These are phyloP conservation scores for Talaromyces trachyspermus DNA, from an alignment of 495 filamentous ascomycete genomes.

Conservation along the genomic window DNA sequence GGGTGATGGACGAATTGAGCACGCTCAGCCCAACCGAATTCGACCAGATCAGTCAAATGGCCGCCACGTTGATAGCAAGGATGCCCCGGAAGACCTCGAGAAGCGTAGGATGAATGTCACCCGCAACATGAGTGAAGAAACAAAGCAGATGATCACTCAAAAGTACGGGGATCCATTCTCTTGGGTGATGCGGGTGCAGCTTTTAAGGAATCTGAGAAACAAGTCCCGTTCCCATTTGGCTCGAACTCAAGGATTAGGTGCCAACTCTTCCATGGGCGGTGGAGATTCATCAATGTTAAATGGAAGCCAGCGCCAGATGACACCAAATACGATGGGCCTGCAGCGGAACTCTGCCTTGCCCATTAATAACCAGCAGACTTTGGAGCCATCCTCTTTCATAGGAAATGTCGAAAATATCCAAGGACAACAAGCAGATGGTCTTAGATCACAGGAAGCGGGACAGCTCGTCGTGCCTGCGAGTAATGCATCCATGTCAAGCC, in stretches of 20 bases:
- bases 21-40: slow-evolving; percentile 33
- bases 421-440: slow-evolving; percentile 54
- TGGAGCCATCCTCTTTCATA: slow-evolving; percentile 42
- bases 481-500: slow-evolving; percentile 42
- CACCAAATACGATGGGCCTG: slow-evolving; percentile 38
- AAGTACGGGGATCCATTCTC: slow-evolving; percentile 38
- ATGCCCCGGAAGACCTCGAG: slow-evolving; percentile 36
- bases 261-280: slow-evolving; percentile 28
- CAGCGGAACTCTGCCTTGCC: slow-evolving; percentile 33
- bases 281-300: slow-evolving; percentile 29
- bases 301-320: slow-evolving; percentile 34
- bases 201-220: slow-evolving; percentile 27
- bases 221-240: slow-evolving; percentile 23
- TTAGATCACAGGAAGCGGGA: slow-evolving; percentile 57
- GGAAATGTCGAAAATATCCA: slow-evolving; percentile 48
- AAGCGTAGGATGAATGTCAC: slow-evolving; percentile 34
- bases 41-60: slow-evolving; percentile 35
- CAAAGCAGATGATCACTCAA: slow-evolving; percentile 29
- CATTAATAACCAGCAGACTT: slow-evolving; percentile 27
- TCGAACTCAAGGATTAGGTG: slow-evolving; percentile 23
- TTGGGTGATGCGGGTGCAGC: slow-evolving; percentile 42
- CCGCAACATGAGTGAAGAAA: slow-evolving; percentile 38
- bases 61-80: slow-evolving; percentile 31
- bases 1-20: slow-evolving; percentile 29
- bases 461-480: slow-evolving; percentile 62